Conservation (phyloP, 1,284 basidiomycete species). For the Clitocybe nebularis region DNA sequence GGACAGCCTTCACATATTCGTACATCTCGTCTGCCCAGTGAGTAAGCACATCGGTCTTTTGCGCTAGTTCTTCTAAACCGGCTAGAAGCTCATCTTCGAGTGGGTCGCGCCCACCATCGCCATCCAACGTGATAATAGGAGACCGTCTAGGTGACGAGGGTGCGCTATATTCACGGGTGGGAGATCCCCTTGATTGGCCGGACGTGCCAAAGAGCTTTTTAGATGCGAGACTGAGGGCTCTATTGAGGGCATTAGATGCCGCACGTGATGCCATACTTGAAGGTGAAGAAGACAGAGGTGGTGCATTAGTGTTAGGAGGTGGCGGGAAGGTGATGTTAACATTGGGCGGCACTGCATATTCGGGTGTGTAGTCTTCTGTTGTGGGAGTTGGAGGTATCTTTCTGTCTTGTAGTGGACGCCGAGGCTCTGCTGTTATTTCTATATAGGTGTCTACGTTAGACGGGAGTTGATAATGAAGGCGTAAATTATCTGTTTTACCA, state of each 20-base stretch:
- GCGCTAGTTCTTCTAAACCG: conserved; percentile 82
- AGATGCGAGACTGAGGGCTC: conserved; percentile 86
- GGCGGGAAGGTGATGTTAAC: conserved; percentile 61
- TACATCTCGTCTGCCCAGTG: conserved; percentile 94
- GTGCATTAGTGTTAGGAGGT: conserved; percentile 45
- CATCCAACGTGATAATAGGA: conserved; percentile 44
- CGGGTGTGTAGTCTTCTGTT: conserved; percentile 33
- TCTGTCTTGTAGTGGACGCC: conserved; percentile 54
- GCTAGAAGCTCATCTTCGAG: conserved; percentile 78
- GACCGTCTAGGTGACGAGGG: conserved; percentile 51
- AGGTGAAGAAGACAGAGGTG: conserved; percentile 61
- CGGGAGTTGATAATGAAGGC: neutral
- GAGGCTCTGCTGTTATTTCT: conserved; percentile 65
- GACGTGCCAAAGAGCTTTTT: conserved; percentile 82
- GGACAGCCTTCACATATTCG: conserved; percentile 72
- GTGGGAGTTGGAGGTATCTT: conserved; percentile 42
- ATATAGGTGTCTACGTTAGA: conserved; percentile 10
- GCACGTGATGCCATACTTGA: conserved; percentile 55
- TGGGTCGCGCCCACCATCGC: conserved; percentile 56
- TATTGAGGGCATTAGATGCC: conserved; percentile 73
- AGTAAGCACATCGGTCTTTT: conserved; percentile 92
- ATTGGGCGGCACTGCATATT: conserved; percentile 26
- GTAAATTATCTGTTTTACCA: conserved; percentile 39
- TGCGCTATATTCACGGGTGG: conserved; percentile 32
- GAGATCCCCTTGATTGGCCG: conserved; percentile 33